Percentiles rank a stretch among this genome's conserved stretches.
These are phyloP conservation scores for Pseudopyricularia javanii DNA, from an alignment of 2,329 filamentous ascomycete genomes.

Conservation along the genomic window DNA sequence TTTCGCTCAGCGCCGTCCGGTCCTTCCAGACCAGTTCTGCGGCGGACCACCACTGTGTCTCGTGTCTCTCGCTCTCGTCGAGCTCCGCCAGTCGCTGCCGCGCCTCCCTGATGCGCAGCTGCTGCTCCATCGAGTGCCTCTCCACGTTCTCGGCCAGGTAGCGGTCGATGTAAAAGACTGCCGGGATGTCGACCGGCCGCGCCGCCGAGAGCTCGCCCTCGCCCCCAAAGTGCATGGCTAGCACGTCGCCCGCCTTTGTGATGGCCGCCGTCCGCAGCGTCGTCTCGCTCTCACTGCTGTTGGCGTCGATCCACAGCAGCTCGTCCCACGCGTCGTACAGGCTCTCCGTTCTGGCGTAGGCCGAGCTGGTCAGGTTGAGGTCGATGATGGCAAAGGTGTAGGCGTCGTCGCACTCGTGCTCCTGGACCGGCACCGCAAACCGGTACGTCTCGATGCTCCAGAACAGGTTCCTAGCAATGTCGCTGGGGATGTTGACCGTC, in stretches of 20 bases:
- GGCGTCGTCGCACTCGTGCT: not conserved
- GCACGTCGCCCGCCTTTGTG: slow-evolving; percentile 4
- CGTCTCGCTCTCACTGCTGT: not conserved
- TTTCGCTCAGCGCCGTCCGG: slow-evolving; percentile 7
- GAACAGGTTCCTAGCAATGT: not conserved
- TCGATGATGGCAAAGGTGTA: not conserved
- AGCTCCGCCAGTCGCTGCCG: slow-evolving; percentile 6
- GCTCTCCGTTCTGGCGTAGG: slow-evolving; percentile 61
- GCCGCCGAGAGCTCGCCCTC: slow-evolving; percentile 1
- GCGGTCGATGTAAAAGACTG: slow-evolving; percentile 12
- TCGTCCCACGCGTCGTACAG: slow-evolving; percentile 22
- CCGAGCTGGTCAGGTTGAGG: slow-evolving; percentile 55
- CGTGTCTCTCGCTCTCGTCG: slow-evolving; percentile 1
- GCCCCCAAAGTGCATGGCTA: slow-evolving; percentile 10
- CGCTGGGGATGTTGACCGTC: not conserved
- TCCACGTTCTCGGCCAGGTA: slow-evolving; percentile 10
- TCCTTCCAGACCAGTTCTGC: slow-evolving; percentile 4
- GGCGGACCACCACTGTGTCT: slow-evolving; percentile 6
- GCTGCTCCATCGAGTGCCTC: slow-evolving; percentile 6
- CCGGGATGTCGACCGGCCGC: slow-evolving; percentile 11
- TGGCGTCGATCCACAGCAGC: slow-evolving; percentile 14
- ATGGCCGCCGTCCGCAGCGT: slow-evolving; percentile 5
- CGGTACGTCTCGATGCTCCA: not conserved
- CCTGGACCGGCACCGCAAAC: not conserved
- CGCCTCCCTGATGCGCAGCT: slow-evolving; percentile 7